Evolutionary conservation across 2,329 filamentous ascomycete genomes (phyloP).

Genomic region (Venturiaceae sp.): DNA sequence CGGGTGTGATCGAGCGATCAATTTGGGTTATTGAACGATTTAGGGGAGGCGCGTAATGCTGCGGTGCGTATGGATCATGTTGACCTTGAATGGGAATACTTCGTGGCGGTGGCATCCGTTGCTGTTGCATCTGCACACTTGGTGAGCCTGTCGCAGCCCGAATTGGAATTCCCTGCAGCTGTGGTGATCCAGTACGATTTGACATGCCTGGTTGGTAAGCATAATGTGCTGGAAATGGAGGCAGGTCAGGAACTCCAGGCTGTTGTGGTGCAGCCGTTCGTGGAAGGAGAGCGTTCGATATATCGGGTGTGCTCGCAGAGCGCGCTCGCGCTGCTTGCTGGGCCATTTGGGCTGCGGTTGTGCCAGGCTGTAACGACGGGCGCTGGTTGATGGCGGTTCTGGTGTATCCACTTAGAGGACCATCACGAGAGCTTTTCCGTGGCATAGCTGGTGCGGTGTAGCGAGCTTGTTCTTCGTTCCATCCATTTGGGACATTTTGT

Average conservation of each 20-base stretch:
- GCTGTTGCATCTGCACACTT: conserved; percentile 48
- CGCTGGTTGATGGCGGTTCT: conserved; percentile 57
- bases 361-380: conserved; percentile 67
- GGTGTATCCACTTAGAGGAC: conserved; percentile 52
- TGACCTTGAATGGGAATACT: not conserved
- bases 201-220: conserved; percentile 44
- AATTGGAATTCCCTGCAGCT: conserved; percentile 33
- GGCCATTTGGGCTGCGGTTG: conserved; percentile 37
- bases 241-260: conserved; percentile 31
- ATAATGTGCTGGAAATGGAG: conserved; percentile 47
- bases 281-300: conserved; percentile 58
- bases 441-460: conserved; percentile 79
- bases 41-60: not conserved
- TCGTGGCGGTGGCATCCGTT: conserved; percentile 4
- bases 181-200: not conserved
- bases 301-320: conserved; percentile 92
- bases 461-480: conserved; percentile 61
- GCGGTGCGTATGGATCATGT: not conserved
- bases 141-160: conserved; percentile 64
- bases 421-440: conserved; percentile 53
- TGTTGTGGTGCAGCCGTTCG: conserved; percentile 44
- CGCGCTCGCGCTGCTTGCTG: conserved; percentile 62
- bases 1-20: conserved; percentile 23
- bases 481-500: conserved; percentile 56
- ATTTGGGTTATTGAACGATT: conserved; percentile 1